Evolutionary conservation across 2,329 filamentous ascomycete species (phyloP), one percentile per base, ranked within the genome.

Genomic region (Trichoderma sp.): DNA sequence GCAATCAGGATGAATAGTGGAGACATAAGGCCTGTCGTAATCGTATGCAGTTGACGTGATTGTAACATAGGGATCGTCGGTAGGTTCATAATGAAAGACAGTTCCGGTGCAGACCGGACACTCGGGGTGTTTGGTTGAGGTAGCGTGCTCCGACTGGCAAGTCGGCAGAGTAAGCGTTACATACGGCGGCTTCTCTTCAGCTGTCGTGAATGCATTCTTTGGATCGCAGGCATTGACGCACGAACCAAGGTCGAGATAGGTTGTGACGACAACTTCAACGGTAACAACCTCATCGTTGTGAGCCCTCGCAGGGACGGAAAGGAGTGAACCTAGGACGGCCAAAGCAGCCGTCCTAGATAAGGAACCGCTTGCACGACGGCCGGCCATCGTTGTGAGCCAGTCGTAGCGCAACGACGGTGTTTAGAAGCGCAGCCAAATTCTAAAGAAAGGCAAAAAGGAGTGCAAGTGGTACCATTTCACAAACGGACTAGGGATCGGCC

Each of bases 61-160:
- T 14, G 80, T 81, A 16, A 78, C 78, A 60, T 76, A 81, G 6
- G 77, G 76, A 8, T 77, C 75, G 16, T 79, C 75, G 9, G 80
- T 81, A 12, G 80, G 77, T 62, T 82, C 71, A 53, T 79, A 81
- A 75, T 76, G 63, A 63, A 79, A 79, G 66, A 82, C 77, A 29
- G 80, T 82, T 35, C 79, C 79, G 24, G 65, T 60, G 53, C 80
- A 81, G 21, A 62, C 78, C 24, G 78, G 77, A 38, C 79, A 81
- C 5, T 67, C 68, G 1, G 80, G 79, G 1, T 75, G 60, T 27
- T 78, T 77, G 53, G 79, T 80, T 8, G 76, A 78, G 16, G 77
- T 79, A 33, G 65, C 75, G 14, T 59, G 77, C n/a, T 77, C 66
- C n/a, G 75, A 71, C 33, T 78, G 66, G 56, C 75, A 80, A 7